Evolutionary conservation across 2,329 filamentous ascomycete species (phyloP).

Genomic region (Cercospora sp.): DNA sequence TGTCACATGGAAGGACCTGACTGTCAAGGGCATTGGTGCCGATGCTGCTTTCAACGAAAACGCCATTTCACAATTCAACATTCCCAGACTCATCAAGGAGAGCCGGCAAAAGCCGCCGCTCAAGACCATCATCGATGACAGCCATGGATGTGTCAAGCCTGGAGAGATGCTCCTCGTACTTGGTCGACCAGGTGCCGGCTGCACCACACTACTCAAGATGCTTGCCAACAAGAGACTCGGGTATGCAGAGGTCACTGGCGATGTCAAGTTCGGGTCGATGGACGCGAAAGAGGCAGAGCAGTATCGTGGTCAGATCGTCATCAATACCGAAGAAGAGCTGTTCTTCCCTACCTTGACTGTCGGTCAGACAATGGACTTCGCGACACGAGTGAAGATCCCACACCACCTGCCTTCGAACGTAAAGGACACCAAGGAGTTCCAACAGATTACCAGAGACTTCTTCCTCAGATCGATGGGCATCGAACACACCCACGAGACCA

Average conservation of each 20-base stretch:
- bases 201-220: constrained; percentile 69
- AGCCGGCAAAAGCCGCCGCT: constrained; percentile 54
- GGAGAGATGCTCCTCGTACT: constrained; percentile 45
- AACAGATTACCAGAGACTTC: constrained; percentile 53
- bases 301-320: constrained; percentile 49
- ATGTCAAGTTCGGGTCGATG: constrained; percentile 59
- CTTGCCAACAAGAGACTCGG: constrained; percentile 62
- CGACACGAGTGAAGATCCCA: constrained; percentile 55
- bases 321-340: constrained; percentile 50
- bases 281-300: constrained; percentile 44
- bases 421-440: constrained; percentile 47
- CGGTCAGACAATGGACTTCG: constrained; percentile 57
- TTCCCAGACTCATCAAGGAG: constrained; percentile 45
- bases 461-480: constrained; percentile 60
- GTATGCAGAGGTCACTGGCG: constrained; percentile 52
- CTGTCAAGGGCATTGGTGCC: constrained; percentile 61
- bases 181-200: constrained; percentile 43
- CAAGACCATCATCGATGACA: constrained; percentile 62
- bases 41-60: constrained; percentile 64
- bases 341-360: constrained; percentile 61
- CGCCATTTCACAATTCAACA: constrained; percentile 57
- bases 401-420: constrained; percentile 40
- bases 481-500: constrained; percentile 62
- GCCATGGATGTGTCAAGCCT: constrained; percentile 67
- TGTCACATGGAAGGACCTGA: constrained; percentile 65